A percentile compares a stretch with the other conserved stretches of the same genome.
Evolutionary conservation across 495 filamentous ascomycete genomes (phyloP).

Genomic region (Viridothelium virens): DNA sequence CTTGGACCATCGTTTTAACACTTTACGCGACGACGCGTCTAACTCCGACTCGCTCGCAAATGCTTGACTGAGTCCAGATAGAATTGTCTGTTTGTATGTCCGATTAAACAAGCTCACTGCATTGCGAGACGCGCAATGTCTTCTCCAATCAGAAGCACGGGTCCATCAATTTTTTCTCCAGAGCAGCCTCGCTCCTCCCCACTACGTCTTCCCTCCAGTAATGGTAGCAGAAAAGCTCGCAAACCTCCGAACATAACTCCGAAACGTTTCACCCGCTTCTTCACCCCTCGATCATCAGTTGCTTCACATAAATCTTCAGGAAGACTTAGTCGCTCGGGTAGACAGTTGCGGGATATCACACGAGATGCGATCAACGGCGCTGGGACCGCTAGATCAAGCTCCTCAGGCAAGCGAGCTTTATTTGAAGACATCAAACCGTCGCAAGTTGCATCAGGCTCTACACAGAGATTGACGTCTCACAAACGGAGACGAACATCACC

Average conservation of each 20-base stretch:
- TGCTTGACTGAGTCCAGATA: neutral
- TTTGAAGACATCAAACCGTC: slow-evolving; percentile 3
- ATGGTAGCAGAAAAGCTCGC: slow-evolving; percentile 30
- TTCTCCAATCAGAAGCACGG: neutral
- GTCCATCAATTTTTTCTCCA: neutral
- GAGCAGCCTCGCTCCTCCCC: neutral
- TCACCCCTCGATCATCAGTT: slow-evolving; percentile 56
- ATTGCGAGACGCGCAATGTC: neutral
- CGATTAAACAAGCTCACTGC: neutral
- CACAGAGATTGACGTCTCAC: slow-evolving; percentile 38
- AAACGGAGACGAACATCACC: slow-evolving; percentile 41
- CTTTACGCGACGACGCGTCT: slow-evolving; percentile 10
- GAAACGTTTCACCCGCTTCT: slow-evolving; percentile 65
- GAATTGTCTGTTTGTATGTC: neutral
- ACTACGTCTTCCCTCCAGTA: neutral
- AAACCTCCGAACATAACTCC: slow-evolving; percentile 39
- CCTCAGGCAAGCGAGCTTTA: slow-evolving; percentile 13
- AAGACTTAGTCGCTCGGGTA: slow-evolving; percentile 45
- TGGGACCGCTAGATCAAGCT: slow-evolving; percentile 19
- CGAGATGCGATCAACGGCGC: slow-evolving; percentile 26
- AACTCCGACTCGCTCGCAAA: neutral
- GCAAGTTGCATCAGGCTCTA: neutral
- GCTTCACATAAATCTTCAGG: slow-evolving; percentile 35
- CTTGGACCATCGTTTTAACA: neutral
- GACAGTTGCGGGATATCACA: slow-evolving; percentile 59